Evolutionary conservation across 108 stramenopile genomes (phyloP).

Genomic region (Aurantiochytrium sp.): DNA sequence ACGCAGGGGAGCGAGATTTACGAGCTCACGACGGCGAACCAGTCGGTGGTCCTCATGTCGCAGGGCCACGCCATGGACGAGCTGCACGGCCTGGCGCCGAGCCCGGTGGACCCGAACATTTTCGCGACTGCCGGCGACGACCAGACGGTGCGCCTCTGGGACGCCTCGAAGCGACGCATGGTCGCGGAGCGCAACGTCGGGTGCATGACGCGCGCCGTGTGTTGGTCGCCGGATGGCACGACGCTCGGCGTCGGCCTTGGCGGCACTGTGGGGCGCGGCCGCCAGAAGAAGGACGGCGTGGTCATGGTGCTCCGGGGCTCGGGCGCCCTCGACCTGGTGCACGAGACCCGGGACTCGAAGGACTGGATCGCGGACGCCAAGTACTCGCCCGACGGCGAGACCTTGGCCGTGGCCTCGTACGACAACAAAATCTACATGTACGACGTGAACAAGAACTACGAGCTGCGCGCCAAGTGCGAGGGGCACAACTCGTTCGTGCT

Average conservation of each 20-base stretch:
- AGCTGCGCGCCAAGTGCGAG: slow-evolving; percentile 40
- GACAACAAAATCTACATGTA: slow-evolving; percentile 56
- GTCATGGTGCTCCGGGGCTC: slow-evolving; percentile 1
- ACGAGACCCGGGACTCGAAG: slow-evolving; percentile 49
- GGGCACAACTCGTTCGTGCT: slow-evolving; percentile 48
- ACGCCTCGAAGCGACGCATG: slow-evolving; percentile 44
- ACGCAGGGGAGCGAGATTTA: slow-evolving; percentile 59
- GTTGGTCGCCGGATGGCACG: slow-evolving; percentile 40
- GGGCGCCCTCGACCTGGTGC: slow-evolving; percentile 33
- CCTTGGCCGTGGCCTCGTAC: slow-evolving; percentile 48
- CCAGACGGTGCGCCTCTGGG: slow-evolving; percentile 62
- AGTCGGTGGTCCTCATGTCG: slow-evolving; percentile 38
- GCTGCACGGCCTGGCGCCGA: slow-evolving; percentile 54
- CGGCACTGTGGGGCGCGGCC: slow-evolving; percentile 29
- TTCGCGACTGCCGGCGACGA: slow-evolving; percentile 65
- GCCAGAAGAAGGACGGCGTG: slow-evolving; percentile 40
- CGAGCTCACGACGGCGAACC: slow-evolving; percentile 46
- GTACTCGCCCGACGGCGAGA: slow-evolving; percentile 48
- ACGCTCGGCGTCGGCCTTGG: slow-evolving; percentile 61
- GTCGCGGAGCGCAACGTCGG: slow-evolving; percentile 36
- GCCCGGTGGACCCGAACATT: slow-evolving; percentile 46
- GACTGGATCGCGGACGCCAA: slow-evolving; percentile 47
- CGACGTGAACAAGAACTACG: slow-evolving; percentile 35
- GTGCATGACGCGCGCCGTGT: slow-evolving; percentile 48
- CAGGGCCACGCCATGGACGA: slow-evolving; percentile 48